A percentile compares a stretch with the other conserved stretches of the same genome.
Evolutionary conservation across 306 rosid species (phyloP).

Genomic region (Echinosophora koreensis): DNA sequence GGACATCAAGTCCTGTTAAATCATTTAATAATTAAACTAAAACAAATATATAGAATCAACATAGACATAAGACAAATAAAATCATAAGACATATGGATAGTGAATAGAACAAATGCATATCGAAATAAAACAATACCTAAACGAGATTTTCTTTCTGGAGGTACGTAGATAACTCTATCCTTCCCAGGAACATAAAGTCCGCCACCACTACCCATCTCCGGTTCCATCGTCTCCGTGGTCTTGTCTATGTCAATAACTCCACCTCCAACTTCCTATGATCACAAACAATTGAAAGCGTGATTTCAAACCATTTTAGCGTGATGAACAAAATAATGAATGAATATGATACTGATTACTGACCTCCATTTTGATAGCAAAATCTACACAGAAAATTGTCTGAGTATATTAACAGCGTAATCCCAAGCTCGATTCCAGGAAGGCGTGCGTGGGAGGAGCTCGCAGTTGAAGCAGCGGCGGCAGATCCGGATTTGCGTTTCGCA

Average conservation of each 20-base stretch:
- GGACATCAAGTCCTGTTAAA: constrained; percentile 83
- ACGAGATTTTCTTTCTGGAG: constrained; percentile 77
- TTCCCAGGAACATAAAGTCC: constrained; percentile 87
- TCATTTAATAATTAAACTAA: background rate
- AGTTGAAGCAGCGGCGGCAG: too few relatives aligned
- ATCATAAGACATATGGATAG: background rate
- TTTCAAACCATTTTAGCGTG: constrained; percentile 6
- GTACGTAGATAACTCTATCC: constrained; percentile 70
- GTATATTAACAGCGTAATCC: background rate
- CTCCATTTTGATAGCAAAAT: constrained; percentile 32
- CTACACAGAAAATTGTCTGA: background rate
- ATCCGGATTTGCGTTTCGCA: too few relatives aligned
- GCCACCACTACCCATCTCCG: constrained; percentile 62
- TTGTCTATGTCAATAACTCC: constrained; percentile 66
- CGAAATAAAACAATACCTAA: constrained; percentile 60
- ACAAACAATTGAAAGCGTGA: background rate
- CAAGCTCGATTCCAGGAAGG: background rate
- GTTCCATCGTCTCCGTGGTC: constrained; percentile 65
- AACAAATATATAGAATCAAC: too few relatives aligned
- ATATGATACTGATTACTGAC: constrained; percentile 44
- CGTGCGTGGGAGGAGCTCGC: too few relatives aligned
- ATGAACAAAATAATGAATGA: background rate
- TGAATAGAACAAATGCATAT: constrained; percentile 39
- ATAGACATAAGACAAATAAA: too few relatives aligned
- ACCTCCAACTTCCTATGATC: constrained; percentile 52